Base-by-base conservation (phyloP, 2,329 filamentous ascomycete species). In the Rutstroemia sp. region DNA sequence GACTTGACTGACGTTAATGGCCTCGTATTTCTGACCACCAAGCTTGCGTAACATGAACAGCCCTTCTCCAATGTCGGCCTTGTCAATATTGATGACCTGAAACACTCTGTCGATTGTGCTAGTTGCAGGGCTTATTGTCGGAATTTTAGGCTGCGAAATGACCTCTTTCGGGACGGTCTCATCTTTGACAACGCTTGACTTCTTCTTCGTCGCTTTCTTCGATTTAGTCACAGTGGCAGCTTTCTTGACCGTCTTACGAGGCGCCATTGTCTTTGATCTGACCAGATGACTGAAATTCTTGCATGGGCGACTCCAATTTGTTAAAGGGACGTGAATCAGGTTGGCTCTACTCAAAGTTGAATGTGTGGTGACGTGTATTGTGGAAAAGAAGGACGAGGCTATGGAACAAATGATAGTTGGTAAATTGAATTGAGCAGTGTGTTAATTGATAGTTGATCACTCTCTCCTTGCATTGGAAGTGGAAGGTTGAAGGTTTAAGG, bases 31-130 rank as follows among this genome's bases (percentile, higher is more conserved):
- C 9, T 57, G 55, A 25, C 48, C 48, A 3, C 55, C 60, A 9
- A 63, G 39, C 19, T 46, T 39, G 12, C 60, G 58, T 7, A 64
- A n/a, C 21, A 65, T 54, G 17, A 52, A 60, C 4, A 63, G 30
- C 2, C 63, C 64, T 56, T 58, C 53, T 23, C 54, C 21, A 9
- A 65, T 46, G n/a, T 59, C 49, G 14, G 37, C 51, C 21, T 57
- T 54, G 25, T 49, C 50, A 17, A 54, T 19, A 21, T 52, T 48
- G 46, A 65, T 51, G 2, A 49, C 58, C 27, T 54, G 37, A 25
- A 64, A 61, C 3, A 62, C 45, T 7, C 53, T 38, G 19, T 58
- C 34, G 21, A 56, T 7, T 14, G 48, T 42, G 17, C 25, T 56
- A 5, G 42, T 44, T 16, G 19, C 41, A 34, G 23, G 14, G 42